phyloP scores from a whole-genome alignment of 805 yeast genomes.

The Metschnikowia colocasiae region DNA sequence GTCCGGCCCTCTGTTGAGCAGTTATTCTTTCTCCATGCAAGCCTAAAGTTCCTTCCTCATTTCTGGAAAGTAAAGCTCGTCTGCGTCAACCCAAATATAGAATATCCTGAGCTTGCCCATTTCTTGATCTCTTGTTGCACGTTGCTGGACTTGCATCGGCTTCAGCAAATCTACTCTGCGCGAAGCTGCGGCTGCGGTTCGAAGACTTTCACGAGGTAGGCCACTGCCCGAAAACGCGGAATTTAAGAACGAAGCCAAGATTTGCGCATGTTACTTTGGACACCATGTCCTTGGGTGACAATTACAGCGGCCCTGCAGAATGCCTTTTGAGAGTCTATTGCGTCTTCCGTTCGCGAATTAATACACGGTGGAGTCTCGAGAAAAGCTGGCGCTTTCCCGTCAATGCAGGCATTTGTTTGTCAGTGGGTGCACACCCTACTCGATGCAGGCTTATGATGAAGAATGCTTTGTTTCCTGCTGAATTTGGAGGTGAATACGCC shows the following conservation, averaged over 20 bases:
- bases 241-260: not conserved
- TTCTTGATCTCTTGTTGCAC: not conserved
- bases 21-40: not conserved
- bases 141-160: not conserved
- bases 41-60: not conserved
- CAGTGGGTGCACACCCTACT: not conserved
- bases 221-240: not conserved
- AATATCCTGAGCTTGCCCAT: not conserved
- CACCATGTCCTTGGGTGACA: not conserved
- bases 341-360: not conserved
- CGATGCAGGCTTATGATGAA: not conserved
- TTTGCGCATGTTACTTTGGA: not conserved
- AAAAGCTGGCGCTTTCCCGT: not conserved
- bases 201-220: not conserved
- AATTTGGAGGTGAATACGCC: not conserved
- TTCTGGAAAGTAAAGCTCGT: not conserved
- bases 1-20: not conserved
- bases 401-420: slow-evolving; percentile 1
- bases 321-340: not conserved
- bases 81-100: not conserved
- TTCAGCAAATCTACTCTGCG: not conserved
- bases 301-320: not conserved
- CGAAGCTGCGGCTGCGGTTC: not conserved
- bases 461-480: not conserved
- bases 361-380: not conserved